Evolutionary conservation across 139 green algal species (phyloP).

Genomic region (Volvox africanus): DNA sequence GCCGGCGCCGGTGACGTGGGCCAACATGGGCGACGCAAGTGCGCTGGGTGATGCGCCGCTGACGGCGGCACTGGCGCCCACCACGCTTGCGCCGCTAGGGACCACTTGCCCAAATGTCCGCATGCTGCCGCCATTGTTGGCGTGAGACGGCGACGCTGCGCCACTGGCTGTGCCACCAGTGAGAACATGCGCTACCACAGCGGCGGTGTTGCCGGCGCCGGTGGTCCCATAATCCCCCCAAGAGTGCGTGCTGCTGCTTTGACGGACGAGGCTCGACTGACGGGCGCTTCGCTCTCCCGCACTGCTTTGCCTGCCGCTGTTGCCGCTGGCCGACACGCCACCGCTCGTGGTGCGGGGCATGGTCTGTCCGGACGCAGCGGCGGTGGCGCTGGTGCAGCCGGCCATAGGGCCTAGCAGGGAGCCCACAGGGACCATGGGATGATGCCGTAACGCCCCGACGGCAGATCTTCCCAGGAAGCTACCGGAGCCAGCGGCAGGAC

Average conservation of each 20-base stretch:
- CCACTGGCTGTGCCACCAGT: neutral
- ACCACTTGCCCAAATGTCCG: neutral
- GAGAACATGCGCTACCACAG: neutral
- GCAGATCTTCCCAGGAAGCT: neutral
- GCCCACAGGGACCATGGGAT: neutral
- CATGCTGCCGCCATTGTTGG: neutral
- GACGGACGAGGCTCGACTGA: constrained; percentile 3
- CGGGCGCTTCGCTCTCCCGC: neutral
- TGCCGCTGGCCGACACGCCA: neutral
- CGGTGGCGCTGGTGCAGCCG: neutral
- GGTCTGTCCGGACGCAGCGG: neutral
- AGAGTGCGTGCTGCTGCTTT: constrained; percentile 27
- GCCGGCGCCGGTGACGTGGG: neutral
- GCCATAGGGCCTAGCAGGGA: neutral
- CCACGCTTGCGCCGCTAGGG: neutral
- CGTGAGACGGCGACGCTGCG: neutral
- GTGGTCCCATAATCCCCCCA: constrained; percentile 4
- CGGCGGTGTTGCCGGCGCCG: neutral
- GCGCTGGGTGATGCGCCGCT: neutral
- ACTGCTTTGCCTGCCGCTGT: constrained; percentile 15
- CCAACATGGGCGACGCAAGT: constrained; percentile 29
- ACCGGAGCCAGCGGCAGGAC: neutral
- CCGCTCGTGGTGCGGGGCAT: neutral
- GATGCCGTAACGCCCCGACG: neutral
- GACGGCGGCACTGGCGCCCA: neutral